Conservation (phyloP, 2,329 filamentous ascomycete species). For the Trichophyton mentagrophytes region DNA sequence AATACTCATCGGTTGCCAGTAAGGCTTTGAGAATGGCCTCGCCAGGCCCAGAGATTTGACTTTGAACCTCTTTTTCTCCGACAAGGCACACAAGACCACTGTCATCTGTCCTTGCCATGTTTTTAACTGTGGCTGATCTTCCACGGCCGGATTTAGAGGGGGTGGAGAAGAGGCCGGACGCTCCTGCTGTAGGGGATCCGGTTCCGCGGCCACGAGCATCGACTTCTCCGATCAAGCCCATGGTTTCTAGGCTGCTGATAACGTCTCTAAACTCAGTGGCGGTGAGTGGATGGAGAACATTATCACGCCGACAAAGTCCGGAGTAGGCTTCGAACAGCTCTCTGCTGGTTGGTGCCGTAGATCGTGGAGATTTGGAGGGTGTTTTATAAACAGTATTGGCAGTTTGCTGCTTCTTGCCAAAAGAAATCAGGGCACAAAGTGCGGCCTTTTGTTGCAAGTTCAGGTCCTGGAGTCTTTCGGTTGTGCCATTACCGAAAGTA, state of each 20-base stretch:
- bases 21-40: slow-evolving; percentile 34
- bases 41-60: slow-evolving; percentile 49
- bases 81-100: slow-evolving; percentile 66
- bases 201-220: slow-evolving; percentile 57
- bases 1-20: slow-evolving; percentile 16
- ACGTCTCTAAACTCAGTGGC: slow-evolving; percentile 92
- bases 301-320: slow-evolving; percentile 68
- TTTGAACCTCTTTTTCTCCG: slow-evolving; percentile 64
- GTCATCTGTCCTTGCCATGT: slow-evolving; percentile 53
- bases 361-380: slow-evolving; percentile 47
- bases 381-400: slow-evolving; percentile 22
- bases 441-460: slow-evolving; percentile 96
- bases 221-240: slow-evolving; percentile 62
- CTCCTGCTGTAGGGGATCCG: slow-evolving; percentile 29
- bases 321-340: slow-evolving; percentile 74
- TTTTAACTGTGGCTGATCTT: slow-evolving; percentile 39
- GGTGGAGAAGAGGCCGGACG: slow-evolving; percentile 44
- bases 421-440: slow-evolving; percentile 71
- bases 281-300: slow-evolving; percentile 78
- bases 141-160: slow-evolving; percentile 55
- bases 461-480: slow-evolving; percentile 68
- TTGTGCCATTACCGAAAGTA: slow-evolving; percentile 79
- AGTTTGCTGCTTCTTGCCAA: slow-evolving; percentile 52
- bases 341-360: slow-evolving; percentile 65
- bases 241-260: slow-evolving; percentile 72